Base-by-base conservation (phyloP, 1,284 basidiomycete species). In the Sporisorium scitamineum region DNA sequence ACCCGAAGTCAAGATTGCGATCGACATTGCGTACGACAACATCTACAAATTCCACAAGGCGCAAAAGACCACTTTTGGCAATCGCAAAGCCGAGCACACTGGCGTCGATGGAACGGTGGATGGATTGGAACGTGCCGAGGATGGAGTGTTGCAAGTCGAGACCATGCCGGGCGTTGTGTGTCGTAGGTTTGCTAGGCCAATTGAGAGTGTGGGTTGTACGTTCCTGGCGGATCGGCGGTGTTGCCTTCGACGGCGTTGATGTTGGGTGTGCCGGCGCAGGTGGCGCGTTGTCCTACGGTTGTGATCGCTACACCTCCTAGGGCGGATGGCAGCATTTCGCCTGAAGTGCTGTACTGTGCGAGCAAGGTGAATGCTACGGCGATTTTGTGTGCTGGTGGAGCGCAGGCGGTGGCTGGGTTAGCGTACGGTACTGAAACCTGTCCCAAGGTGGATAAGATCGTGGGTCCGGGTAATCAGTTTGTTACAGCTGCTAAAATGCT, bases 401-500 rank as follows among this genome's bases (percentile, higher is more conserved):
- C 94, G 4, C 97, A 99, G 85, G 97, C 97, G 2, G 90, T 99
- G n/a, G 94, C 94, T 16, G 96, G 95, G 0, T 89, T 99, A 87
- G 97, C 97, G 1, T 99, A 98, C 86, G 97, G 97, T 16, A 99
- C 97, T 5, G 89, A 92, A 84, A 92, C 92, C 3, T 94, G 96
- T 9, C 94, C 95, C n/a, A 99, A 99, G 87, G 97, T 99, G 18
- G 97, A 99, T 89, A 99, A 86, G 74, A 96, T 99, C 79, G 97
- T 97, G 81, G 97, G 97, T 20, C 97, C 97, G 3, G 97, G 97
- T 26, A 99, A 99, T 86, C 97, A 99, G 86, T 99, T 96, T 92
- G 97, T 99, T 27, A 99, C 96, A 0, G 97, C 97, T 1, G 96
- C 96, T 63, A 99, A 99, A 88, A 97, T 99, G 97, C 78, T 97